phyloP scores from a whole-genome alignment of 176 grass and related monocot genomes.

The Tillandsia fasciculata region DNA sequence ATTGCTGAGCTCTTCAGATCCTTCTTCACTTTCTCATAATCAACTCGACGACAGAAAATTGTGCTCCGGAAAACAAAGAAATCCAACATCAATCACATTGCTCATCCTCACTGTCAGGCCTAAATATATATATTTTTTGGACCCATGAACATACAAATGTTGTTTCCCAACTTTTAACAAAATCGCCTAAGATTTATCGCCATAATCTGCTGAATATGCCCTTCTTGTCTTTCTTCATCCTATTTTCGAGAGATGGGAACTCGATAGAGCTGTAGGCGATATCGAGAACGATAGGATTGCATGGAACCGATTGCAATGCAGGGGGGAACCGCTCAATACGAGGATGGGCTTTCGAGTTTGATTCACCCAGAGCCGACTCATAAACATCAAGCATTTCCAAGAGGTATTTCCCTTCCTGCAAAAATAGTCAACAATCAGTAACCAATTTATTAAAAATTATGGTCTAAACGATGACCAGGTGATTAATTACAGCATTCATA shows the following conservation, averaged over 20 bases:
- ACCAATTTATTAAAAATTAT: constrained; percentile 12
- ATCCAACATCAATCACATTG: not conserved
- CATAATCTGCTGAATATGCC: constrained; percentile 72
- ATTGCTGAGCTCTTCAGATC: not conserved
- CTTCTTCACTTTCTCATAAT: not conserved
- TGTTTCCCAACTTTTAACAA: not conserved
- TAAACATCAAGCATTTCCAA: constrained; percentile 68
- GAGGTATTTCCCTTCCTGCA: constrained; percentile 64
- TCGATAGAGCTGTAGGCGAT: constrained; percentile 75
- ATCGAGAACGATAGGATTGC: constrained; percentile 93
- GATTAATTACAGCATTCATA: no score
- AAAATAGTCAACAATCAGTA: not conserved
- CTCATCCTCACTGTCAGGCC: not conserved
- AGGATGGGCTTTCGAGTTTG: constrained; percentile 42
- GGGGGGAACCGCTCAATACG: constrained; percentile 67
- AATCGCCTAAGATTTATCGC: constrained; percentile 25
- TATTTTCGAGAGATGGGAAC: constrained; percentile 77
- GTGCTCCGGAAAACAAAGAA: not conserved
- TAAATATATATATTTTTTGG: not conserved
- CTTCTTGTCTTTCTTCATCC: constrained; percentile 99
- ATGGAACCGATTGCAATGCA: constrained; percentile 58
- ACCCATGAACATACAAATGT: not conserved
- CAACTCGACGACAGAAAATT: not conserved
- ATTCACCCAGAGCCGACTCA: constrained; percentile 69
- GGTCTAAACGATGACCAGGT: not conserved